Base-by-base conservation (phyloP, 345 rosid species). In the Brassica nigra region DNA sequence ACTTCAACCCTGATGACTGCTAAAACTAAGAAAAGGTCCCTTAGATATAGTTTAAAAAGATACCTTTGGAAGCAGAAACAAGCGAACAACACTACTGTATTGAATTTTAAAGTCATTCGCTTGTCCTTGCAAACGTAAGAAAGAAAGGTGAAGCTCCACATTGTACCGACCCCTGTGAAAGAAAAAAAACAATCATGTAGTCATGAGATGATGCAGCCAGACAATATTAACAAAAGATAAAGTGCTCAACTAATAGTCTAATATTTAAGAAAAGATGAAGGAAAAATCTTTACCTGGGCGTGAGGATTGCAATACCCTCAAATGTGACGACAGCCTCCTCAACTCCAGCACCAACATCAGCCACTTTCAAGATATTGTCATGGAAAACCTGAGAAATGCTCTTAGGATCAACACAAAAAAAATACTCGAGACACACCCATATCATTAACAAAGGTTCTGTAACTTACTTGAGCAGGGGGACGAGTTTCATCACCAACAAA, bases 31-130 rank as follows among this genome's bases (percentile, higher is more conserved):
- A 47, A 34, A 8, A 12, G 4, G 6, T 7, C n/a, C 42, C 54
- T 62, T 20, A 73, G 66, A 76, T 62, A 69, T 64, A 66, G 28
- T 29, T 42, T 20, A 52, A 33, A 63, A 68, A 37, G 57, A 55
- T 52, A 93, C 97, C 97, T 91, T 95, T 12, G 99, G 99, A 63
- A 95, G 99, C 81, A 95, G 84, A 86, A 95, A 95, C 71, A 95
- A 80, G 57, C 99, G 97, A 79, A 95, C 97, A 80, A 93, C 97
- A 70, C 98, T 95, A 85, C 98, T 93, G 80, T 93, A 93, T 85
- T 95, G 99, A 79, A 95, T 93, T 85, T 95, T 93, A 84, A 95
- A 95, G 87, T 95, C 99, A 81, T 95, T 95, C 65, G 98, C 99
- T 87, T 91, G 98, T 70, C 98, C 99, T 89, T 88, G 95, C 58